Conservation (phyloP, 2,329 filamentous ascomycete genomes). For the Ophiostoma triangulosporum region DNA sequence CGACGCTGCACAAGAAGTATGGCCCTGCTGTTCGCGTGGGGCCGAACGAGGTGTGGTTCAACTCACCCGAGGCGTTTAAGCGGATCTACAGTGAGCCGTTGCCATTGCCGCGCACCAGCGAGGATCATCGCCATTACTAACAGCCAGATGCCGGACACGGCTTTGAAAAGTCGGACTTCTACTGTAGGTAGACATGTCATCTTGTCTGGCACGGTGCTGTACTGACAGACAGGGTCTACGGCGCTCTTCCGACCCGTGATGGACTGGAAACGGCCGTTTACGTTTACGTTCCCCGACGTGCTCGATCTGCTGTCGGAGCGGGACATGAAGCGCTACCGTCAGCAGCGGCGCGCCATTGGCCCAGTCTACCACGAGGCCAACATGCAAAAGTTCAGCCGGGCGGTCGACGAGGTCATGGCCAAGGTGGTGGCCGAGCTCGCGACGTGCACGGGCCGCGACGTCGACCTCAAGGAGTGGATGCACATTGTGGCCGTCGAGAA, state of each 20-base stretch:
- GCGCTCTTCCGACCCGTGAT: constrained; percentile 29
- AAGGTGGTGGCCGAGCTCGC: constrained; percentile 24
- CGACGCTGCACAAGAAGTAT: constrained; percentile 31
- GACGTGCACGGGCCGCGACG: constrained; percentile 23
- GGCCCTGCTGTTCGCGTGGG: constrained; percentile 39
- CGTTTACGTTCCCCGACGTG: constrained; percentile 25
- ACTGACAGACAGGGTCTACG: constrained; percentile 28
- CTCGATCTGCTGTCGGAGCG: constrained; percentile 38
- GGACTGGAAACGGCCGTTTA: constrained; percentile 24
- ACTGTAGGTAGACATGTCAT: constrained; percentile 31
- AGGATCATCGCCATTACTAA: no score
- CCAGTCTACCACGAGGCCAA: constrained; percentile 32
- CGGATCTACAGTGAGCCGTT: constrained; percentile 30
- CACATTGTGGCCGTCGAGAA: constrained; percentile 41
- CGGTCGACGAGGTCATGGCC: constrained; percentile 28
- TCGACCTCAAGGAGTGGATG: constrained; percentile 43
- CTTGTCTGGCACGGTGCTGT: no score
- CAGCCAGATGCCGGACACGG: constrained; percentile 34
- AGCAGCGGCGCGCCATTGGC: constrained; percentile 36
- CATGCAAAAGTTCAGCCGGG: constrained; percentile 27
- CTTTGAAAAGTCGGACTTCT: constrained; percentile 39
- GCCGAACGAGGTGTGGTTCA: constrained; percentile 40
- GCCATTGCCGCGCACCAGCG: no score
- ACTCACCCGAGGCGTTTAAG: constrained; percentile 32
- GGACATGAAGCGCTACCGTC: constrained; percentile 31